Conservation (phyloP, 176 grass and related monocot species). For the Triticum timopheevii region DNA sequence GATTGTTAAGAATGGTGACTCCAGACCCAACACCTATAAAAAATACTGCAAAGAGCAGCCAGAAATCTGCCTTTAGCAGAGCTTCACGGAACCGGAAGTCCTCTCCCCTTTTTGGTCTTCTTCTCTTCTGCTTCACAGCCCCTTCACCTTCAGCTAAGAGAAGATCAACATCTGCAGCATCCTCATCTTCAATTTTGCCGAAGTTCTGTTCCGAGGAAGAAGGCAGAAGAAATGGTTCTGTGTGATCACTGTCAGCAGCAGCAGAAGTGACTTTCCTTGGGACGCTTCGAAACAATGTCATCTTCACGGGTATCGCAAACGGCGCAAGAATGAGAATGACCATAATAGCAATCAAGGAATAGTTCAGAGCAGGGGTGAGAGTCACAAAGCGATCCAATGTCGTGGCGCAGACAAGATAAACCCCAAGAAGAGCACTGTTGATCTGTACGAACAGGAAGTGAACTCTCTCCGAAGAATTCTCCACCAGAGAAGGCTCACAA, state of each 20-base stretch:
- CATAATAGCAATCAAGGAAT: conserved; percentile 66
- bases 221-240: conserved; percentile 54
- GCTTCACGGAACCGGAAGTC: conserved; percentile 89
- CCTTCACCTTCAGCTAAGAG: conserved; percentile 88
- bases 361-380: conserved; percentile 49
- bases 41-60: conserved; percentile 79
- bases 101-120: conserved; percentile 79
- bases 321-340: conserved; percentile 71
- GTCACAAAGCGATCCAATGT: conserved; percentile 51
- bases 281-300: conserved; percentile 67
- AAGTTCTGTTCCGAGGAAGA: conserved; percentile 52
- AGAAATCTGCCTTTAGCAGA: conserved; percentile 91
- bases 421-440: conserved; percentile 62
- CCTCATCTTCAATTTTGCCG: conserved; percentile 44
- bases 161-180: conserved; percentile 68
- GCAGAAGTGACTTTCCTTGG: conserved; percentile 26
- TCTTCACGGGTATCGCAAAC: conserved; percentile 83
- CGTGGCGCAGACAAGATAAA: conserved; percentile 66
- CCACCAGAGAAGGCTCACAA: conserved; percentile 71
- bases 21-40: conserved; percentile 89
- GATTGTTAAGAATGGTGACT: conserved; percentile 89
- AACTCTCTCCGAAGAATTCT: conserved; percentile 50
- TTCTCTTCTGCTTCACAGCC: conserved; percentile 76
- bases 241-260: conserved; percentile 26
- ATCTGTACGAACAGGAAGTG: conserved; percentile 86